phyloP scores from a whole-genome alignment of 345 rosid species.

The Syzygium oleosum region DNA sequence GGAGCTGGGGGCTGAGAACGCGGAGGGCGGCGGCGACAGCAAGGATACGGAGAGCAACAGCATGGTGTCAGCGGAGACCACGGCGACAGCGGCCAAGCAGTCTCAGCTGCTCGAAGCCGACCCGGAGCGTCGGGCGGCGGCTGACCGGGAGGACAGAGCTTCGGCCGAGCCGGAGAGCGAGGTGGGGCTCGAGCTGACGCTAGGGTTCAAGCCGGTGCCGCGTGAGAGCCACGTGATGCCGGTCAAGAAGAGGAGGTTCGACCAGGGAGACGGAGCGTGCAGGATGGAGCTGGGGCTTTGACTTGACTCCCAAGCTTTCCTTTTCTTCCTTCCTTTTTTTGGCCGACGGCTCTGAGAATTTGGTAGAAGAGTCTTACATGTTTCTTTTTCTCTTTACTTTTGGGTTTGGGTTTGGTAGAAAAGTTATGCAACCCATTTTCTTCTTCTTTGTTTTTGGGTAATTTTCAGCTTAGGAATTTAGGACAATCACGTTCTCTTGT shows the following conservation, averaged over 20 bases:
- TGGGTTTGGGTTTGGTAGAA: not conserved
- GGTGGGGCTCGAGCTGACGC: constrained; percentile 47
- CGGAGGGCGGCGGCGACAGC: constrained; percentile 24
- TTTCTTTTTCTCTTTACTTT: not conserved
- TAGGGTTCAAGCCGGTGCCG: constrained; percentile 37
- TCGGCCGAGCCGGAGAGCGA: constrained; percentile 4
- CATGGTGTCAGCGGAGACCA: constrained; percentile 48
- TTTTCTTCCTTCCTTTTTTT: not conserved
- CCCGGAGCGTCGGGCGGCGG: constrained; percentile 3
- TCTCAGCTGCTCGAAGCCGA: constrained; percentile 14
- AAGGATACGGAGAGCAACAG: constrained; percentile 41
- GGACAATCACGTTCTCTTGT: not conserved
- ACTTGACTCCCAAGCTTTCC: not conserved
- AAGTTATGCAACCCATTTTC: not conserved
- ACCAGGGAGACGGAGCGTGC: constrained; percentile 25
- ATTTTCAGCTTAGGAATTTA: not conserved
- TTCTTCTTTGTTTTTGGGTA: not conserved
- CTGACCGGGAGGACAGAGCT: not conserved
- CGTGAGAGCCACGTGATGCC: constrained; percentile 58
- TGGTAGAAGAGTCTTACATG: not conserved
- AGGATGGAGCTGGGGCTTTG: constrained; percentile 45
- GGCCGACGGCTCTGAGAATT: not conserved
- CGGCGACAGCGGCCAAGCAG: constrained; percentile 11
- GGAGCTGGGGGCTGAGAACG: constrained; percentile 26
- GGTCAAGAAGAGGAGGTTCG: constrained; percentile 57